Percentiles rank a stretch among this genome's conserved stretches.
These are phyloP conservation scores for Populus euphratica DNA, from an alignment of 345 rosid genomes.

Conservation along the genomic window DNA sequence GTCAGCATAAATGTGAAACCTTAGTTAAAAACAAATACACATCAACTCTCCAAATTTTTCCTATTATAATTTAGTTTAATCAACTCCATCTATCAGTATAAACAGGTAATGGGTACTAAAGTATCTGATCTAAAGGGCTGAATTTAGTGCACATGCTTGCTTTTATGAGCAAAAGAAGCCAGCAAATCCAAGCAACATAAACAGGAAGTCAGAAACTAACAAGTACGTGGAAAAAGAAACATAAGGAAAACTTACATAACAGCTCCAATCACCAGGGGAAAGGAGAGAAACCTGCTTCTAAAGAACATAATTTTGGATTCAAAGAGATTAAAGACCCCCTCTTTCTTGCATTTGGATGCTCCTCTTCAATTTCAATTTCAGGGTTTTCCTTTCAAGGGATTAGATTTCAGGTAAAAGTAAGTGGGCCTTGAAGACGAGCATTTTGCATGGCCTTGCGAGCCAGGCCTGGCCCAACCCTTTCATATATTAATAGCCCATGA, in stretches of 20 bases:
- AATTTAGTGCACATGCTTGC: too few species aligned
- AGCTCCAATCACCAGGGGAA: slow-evolving; percentile 29
- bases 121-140: neutral
- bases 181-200: neutral
- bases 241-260: slow-evolving; percentile 19
- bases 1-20: neutral
- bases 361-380: neutral
- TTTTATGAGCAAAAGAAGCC: too few species aligned
- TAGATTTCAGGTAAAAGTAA: neutral
- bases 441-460: neutral
- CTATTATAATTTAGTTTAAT: neutral
- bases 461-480: too few species aligned
- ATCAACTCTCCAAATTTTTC: neutral
- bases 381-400: neutral
- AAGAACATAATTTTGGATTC: slow-evolving; percentile 10
- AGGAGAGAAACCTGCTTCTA: slow-evolving; percentile 26
- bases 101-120: slow-evolving; percentile 1
- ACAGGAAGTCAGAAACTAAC: neutral
- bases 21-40: neutral
- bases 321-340: neutral
- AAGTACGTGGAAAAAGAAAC: neutral
- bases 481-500: too few species aligned
- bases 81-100: neutral
- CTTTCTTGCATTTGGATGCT: neutral
- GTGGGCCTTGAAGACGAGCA: neutral